Base-by-base conservation (phyloP, 495 filamentous ascomycete species). In the Xylaria castorea region DNA sequence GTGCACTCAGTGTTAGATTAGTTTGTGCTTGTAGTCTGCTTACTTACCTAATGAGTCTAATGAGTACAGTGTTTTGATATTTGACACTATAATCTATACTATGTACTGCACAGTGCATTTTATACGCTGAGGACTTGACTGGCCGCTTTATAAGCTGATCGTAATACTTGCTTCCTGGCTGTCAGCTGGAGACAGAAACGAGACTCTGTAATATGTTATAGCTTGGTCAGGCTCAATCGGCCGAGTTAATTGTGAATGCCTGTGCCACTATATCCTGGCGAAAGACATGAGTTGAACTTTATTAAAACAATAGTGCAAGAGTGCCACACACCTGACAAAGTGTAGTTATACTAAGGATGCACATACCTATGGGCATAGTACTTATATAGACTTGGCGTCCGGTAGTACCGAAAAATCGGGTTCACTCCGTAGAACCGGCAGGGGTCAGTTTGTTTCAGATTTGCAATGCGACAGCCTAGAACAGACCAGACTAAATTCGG, bases 351-450 rank as follows among this genome's bases (percentile, higher is more conserved):
- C n/a, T n/a, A n/a, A n/a, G n/a, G n/a, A n/a, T n/a, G n/a, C n/a
- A n/a, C n/a, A n/a, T n/a, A n/a, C n/a, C n/a, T n/a, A n/a, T n/a
- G n/a, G n/a, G n/a, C n/a, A n/a, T n/a, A n/a, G n/a, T n/a, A n/a
- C n/a, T n/a, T n/a, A n/a, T 42, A 42, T n/a, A 7, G 51, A 30
- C 51, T 55, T 27, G 27, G 53, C 5, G 27, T 57, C 53, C 53
- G 53, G 53, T 4, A 57, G 27, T 57, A 57, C 62, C 62, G 40
- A 65, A 65, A 65, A 65, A 50, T 46, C 61, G 61, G 62, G 62
- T 32, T 65, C 62, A 11, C 14, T 34, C 11, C 25, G 5, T 20
- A 30, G 18, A 27, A 42, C 14, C 3, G 20, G 7, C 38, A 48
- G 62, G 62, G 62, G 16, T 65, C 42, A 25, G 11, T 34, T 34